Percentiles rank a stretch among this genome's conserved stretches.
Conservation (phyloP, 176 grass and related monocot species). For the Carex cristatella region DNA sequence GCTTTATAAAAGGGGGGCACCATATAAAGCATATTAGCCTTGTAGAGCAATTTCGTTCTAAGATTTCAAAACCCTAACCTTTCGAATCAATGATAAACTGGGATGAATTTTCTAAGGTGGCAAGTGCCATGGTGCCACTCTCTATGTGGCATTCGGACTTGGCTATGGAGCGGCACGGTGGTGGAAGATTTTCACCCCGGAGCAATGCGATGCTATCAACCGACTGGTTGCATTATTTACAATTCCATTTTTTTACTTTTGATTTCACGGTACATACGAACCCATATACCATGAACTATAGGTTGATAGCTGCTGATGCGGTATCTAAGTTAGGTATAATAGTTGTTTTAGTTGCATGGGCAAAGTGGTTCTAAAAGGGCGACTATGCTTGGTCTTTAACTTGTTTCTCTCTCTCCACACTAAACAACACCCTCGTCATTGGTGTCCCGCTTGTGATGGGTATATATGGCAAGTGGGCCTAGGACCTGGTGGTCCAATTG, state of each 20-base stretch:
- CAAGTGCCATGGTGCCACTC: constrained; percentile 72
- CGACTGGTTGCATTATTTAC: constrained; percentile 70
- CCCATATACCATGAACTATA: constrained; percentile 60
- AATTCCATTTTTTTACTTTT: constrained; percentile 83
- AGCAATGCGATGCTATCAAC: constrained; percentile 78
- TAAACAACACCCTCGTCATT: constrained; percentile 72
- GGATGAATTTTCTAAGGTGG: constrained; percentile 80
- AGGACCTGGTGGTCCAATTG: constrained; percentile 70
- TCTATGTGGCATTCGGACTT: constrained; percentile 71
- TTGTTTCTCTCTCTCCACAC: constrained; percentile 47
- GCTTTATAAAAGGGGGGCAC: no score
- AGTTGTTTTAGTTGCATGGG: constrained; percentile 38
- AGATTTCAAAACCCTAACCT: no score
- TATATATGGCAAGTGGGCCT: constrained; percentile 52
- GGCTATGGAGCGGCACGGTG: constrained; percentile 73
- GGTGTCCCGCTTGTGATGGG: constrained; percentile 42
- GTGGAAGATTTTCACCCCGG: constrained; percentile 81
- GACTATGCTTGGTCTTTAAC: constrained; percentile 40
- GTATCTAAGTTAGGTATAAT: constrained; percentile 51
- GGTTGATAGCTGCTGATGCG: constrained; percentile 64
- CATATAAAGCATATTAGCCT: no score
- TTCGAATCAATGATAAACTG: constrained; percentile 67
- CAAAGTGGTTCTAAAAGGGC: neutral
- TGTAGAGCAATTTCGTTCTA: no score
- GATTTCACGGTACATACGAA: constrained; percentile 63